These are phyloP conservation scores for Spirogloea muscicola DNA, from an alignment of 139 green algal species.

Conservation along the genomic window DNA sequence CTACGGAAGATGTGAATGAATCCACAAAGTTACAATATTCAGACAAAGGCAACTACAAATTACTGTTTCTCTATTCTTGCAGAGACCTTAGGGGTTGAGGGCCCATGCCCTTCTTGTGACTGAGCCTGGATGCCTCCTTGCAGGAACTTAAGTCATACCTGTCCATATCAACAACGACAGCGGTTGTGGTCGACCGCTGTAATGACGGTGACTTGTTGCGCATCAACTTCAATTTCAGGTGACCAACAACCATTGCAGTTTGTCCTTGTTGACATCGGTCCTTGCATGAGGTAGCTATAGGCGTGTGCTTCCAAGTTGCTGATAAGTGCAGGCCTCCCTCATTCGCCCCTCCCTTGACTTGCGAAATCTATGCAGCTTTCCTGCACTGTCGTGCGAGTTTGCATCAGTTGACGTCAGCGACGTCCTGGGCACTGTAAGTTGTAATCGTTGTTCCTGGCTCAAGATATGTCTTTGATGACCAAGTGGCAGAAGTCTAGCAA, in stretches of 20 bases:
- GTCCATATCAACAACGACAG: slow-evolving; percentile 56
- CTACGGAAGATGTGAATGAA: too few relatives aligned
- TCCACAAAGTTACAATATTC: too few relatives aligned
- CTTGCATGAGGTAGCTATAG: too few relatives aligned
- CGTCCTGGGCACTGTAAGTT: slow-evolving; percentile 77
- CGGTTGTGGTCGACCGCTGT: slow-evolving; percentile 85
- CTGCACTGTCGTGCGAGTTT: slow-evolving; percentile 92
- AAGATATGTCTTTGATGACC: too few relatives aligned
- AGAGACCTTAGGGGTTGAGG: too few relatives aligned
- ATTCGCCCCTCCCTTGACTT: not conserved
- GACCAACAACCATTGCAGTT: not conserved
- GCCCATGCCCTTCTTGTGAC: not conserved
- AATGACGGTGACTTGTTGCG: slow-evolving; percentile 84
- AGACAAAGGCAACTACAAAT: too few relatives aligned
- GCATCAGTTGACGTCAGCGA: slow-evolving; percentile 92
- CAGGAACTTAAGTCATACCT: slow-evolving; percentile 86
- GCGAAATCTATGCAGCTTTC: slow-evolving; percentile 61
- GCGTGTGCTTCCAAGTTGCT: too few relatives aligned
- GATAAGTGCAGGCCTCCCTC: too few relatives aligned
- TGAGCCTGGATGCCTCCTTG: slow-evolving; percentile 14
- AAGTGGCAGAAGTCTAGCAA: too few relatives aligned
- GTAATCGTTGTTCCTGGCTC: not conserved
- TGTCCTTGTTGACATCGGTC: not conserved
- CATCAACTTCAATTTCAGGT: slow-evolving; percentile 96
- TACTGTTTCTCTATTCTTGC: too few relatives aligned